Conservation (phyloP, 352 stramenopile genomes). For the Globisporangium nodosum region DNA sequence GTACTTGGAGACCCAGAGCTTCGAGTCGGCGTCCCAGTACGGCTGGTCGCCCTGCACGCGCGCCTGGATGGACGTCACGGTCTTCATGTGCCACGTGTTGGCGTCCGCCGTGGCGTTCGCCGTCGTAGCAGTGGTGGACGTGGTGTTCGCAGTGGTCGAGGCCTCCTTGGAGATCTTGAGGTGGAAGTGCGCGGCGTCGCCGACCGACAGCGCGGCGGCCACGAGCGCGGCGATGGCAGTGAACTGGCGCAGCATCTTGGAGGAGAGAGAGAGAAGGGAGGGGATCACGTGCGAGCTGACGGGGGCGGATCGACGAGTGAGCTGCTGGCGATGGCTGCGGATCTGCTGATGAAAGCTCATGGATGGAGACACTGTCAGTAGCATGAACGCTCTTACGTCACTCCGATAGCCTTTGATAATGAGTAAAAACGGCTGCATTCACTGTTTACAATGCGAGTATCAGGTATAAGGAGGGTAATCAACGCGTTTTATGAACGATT, state of each 20-base stretch:
- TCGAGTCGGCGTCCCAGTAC: slow-evolving; percentile 36
- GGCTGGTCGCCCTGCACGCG: slow-evolving; percentile 57
- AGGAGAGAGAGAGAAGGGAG: neutral
- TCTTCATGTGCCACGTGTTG: slow-evolving; percentile 46
- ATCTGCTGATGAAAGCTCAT: neutral
- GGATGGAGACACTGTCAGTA: too few species aligned
- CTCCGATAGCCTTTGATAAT: neutral
- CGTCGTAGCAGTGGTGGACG: neutral
- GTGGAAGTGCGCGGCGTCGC: slow-evolving; percentile 12
- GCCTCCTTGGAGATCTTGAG: slow-evolving; percentile 11
- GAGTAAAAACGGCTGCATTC: neutral
- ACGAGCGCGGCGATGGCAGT: slow-evolving; percentile 8
- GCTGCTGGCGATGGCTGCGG: neutral
- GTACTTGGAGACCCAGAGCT: slow-evolving; percentile 11
- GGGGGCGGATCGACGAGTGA: neutral
- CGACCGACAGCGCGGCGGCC: slow-evolving; percentile 11
- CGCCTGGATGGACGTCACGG: slow-evolving; percentile 50
- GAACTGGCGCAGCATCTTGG: slow-evolving; percentile 13
- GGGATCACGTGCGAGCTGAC: neutral
- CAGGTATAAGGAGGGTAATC: neutral
- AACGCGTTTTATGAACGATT: neutral
- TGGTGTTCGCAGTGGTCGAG: neutral
- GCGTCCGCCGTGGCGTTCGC: slow-evolving; percentile 4
- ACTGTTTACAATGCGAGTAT: neutral
- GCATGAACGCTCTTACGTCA: too few species aligned